phyloP scores from a whole-genome alignment of 352 stramenopile genomes.

The Blastocystis sp. region DNA sequence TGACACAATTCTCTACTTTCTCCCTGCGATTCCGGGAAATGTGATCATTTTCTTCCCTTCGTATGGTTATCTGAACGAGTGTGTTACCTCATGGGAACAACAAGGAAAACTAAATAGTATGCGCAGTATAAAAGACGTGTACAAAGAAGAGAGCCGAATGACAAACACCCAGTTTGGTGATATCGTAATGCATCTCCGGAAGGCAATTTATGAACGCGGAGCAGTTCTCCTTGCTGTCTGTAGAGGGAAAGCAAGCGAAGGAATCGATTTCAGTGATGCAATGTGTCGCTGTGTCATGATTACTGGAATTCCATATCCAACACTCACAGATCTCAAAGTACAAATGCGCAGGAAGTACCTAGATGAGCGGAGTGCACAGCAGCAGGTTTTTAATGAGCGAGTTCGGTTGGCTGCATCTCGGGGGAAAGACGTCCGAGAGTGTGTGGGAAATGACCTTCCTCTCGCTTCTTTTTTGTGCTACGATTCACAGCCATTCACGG shows the following conservation, averaged over 20 bases:
- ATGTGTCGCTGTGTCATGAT: slow-evolving; percentile 94
- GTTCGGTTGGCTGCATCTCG: neutral
- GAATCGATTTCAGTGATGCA: slow-evolving; percentile 95
- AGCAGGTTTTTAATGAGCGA: slow-evolving; percentile 23
- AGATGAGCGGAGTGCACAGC: slow-evolving; percentile 62
- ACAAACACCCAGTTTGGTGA: slow-evolving; percentile 34
- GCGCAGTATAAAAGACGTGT: slow-evolving; percentile 42
- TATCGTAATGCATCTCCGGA: neutral
- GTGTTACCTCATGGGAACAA: slow-evolving; percentile 72
- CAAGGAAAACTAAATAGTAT: slow-evolving; percentile 32
- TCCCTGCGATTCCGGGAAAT: slow-evolving; percentile 84
- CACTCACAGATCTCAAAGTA: slow-evolving; percentile 91
- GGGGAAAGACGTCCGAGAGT: slow-evolving; percentile 15
- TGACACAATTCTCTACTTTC: slow-evolving; percentile 87
- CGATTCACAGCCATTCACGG: slow-evolving; percentile 73
- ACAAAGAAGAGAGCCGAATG: slow-evolving; percentile 53
- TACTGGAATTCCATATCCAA: slow-evolving; percentile 94
- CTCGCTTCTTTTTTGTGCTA: neutral
- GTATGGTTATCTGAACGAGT: slow-evolving; percentile 86
- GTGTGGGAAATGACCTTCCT: neutral
- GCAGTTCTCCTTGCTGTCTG: slow-evolving; percentile 95
- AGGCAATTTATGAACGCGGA: slow-evolving; percentile 67
- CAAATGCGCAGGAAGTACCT: slow-evolving; percentile 78
- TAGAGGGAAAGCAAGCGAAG: slow-evolving; percentile 93
- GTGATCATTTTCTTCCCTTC: slow-evolving; percentile 99